Percentiles rank a stretch among this genome's conserved stretches.
phyloP scores from a whole-genome alignment of 176 grass and related monocot genomes.

The Aegilops sharonensis region DNA sequence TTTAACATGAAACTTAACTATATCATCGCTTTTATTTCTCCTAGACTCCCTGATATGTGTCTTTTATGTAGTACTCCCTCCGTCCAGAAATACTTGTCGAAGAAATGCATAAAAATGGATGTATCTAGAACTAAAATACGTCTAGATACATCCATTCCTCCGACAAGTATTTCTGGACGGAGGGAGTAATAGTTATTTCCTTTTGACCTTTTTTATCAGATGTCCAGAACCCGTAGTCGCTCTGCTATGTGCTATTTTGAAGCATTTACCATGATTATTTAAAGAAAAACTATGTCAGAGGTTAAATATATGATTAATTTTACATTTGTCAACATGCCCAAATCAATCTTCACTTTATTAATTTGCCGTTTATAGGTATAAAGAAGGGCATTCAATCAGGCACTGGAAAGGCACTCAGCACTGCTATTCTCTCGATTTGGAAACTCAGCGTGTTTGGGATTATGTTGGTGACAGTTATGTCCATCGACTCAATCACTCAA shows the following conservation, averaged over 20 bases:
- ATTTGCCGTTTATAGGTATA: constrained; percentile 47
- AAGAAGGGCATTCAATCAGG: constrained; percentile 86
- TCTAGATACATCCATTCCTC: too few relatives aligned
- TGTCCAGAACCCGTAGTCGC: not conserved
- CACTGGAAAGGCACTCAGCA: constrained; percentile 96
- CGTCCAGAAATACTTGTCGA: too few relatives aligned
- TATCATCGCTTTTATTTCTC: not conserved
- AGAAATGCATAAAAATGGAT: too few relatives aligned
- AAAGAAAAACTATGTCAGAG: not conserved
- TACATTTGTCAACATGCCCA: not conserved
- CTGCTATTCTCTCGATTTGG: constrained; percentile 87
- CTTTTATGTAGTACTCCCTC: not conserved
- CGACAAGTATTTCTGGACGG: too few relatives aligned
- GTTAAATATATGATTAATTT: not conserved
- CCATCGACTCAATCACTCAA: constrained; percentile 90
- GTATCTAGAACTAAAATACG: too few relatives aligned
- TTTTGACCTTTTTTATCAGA: not conserved
- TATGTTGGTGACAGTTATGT: constrained; percentile 96
- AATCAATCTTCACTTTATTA: not conserved
- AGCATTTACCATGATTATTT: not conserved
- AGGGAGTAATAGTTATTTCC: not conserved
- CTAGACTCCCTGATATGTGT: not conserved
- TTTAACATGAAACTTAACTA: not conserved
- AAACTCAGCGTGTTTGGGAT: constrained; percentile 91
- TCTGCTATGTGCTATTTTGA: not conserved